Base-by-base conservation (phyloP, 352 stramenopile species). In the Phytophthora citricola region DNA sequence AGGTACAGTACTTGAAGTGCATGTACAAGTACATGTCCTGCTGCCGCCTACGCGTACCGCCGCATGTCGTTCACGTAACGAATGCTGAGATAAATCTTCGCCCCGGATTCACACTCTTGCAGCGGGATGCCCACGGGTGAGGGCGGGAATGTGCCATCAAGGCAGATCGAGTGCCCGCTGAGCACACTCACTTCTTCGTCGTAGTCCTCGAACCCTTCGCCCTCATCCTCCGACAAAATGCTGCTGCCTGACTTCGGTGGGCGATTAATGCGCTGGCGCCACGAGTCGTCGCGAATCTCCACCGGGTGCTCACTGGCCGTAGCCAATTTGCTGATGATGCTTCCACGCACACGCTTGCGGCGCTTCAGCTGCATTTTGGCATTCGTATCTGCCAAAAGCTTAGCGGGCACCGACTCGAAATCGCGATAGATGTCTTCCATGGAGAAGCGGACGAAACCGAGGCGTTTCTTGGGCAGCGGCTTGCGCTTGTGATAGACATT, bases 41-140 rank as follows among this genome's bases (percentile, higher is more conserved):
- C 4, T 11, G 31, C 50, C 38, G 24, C 55, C 72, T 83, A 93
- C 1, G 75, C 76, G 54, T 92, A 92, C 31, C 85, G 84, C 12
- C 88, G 85, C 81, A 96, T 90, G 63, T 94, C 84, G 63, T 96
- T 96, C 58, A 96, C 84, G 58, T 96, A 96, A 29, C 87, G 87
- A 24, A 96, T 83, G 66, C 83, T 93, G 43, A 96, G 63, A 48
- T 78, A 87, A 50, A 96, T 83, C 51, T 82, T 94, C 41, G 85
- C 83, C 11, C 74, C 52, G 20, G 74, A 71, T 22, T 85, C 74
- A 50, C 76, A 81, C 34, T 75, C 82, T 4, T 73, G 14, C 46
- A 95, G 75, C 31, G 76, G 66, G 36, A 93, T 58, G 4, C 64
- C 76, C 20, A 87, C 68, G 2, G 81, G 78, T 15, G 67, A 63